Percentiles rank a stretch among this genome's conserved stretches.
Evolutionary conservation across 192 early-diverging fungal genomes (phyloP).

Genomic region (Umbelopsis sp.): DNA sequence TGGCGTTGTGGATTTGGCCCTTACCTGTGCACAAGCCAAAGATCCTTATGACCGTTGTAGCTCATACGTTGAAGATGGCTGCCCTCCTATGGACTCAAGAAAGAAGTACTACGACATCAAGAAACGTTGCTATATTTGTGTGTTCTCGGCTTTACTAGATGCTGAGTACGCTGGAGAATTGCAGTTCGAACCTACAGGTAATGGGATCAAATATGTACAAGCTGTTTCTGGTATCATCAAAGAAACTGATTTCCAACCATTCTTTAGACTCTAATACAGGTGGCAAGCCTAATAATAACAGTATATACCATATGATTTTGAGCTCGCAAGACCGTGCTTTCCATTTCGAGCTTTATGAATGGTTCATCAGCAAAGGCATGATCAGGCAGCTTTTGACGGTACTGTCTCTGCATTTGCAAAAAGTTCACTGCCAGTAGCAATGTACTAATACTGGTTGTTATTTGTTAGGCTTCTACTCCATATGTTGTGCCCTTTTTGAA

Average conservation of each 20-base stretch:
- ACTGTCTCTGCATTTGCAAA: slow-evolving; percentile 60
- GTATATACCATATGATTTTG: slow-evolving; percentile 20
- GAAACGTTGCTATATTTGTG: slow-evolving; percentile 46
- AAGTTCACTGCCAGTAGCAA: not conserved
- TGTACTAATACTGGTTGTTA: slow-evolving; percentile 43
- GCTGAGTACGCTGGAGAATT: slow-evolving; percentile 22
- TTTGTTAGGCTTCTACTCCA: slow-evolving; percentile 49
- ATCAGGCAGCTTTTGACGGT: slow-evolving; percentile 22
- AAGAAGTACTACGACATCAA: slow-evolving; percentile 42
- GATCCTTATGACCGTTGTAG: slow-evolving; percentile 61
- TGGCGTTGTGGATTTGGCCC: slow-evolving; percentile 55
- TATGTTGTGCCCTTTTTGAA: slow-evolving; percentile 31
- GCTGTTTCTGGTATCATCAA: not conserved
- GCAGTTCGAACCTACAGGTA: not conserved
- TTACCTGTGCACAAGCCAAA: slow-evolving; percentile 57
- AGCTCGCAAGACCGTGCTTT: slow-evolving; percentile 28
- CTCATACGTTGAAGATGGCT: slow-evolving; percentile 58
- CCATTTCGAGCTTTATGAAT: slow-evolving; percentile 35
- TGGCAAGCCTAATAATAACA: slow-evolving; percentile 33
- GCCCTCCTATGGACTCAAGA: slow-evolving; percentile 52
- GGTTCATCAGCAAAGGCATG: slow-evolving; percentile 26
- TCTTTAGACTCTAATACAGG: slow-evolving; percentile 15
- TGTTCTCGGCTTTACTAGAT: slow-evolving; percentile 25
- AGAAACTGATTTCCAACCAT: not conserved
- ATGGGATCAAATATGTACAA: not conserved